Base-by-base conservation (phyloP, 441 rosid species). In the Populus hybrid region DNA sequence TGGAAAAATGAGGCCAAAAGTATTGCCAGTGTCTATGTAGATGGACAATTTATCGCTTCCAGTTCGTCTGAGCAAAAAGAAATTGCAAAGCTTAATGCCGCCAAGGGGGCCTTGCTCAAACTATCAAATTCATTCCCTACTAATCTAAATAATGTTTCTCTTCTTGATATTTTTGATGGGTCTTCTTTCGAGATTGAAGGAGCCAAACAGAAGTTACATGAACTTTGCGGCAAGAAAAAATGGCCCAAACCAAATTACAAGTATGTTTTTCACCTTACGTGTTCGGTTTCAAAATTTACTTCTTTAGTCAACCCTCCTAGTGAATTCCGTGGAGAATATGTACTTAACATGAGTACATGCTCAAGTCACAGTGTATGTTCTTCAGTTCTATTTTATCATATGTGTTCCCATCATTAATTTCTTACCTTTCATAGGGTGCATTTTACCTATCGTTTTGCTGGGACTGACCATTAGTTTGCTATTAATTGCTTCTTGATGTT, bases 181-280 rank as follows among this genome's bases (percentile, higher is more conserved):
- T 90, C 73, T 12, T 68, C 76, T 16, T 74, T 85, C n/a, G 86
- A 81, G 72, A 82, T 89, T 18, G 85, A 83, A 73, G 87, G 81
- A 23, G 92, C 94, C 0, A 94, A 94, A 77, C 90, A 79, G 83
- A 91, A 83, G 86, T 77, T 94, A 29, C 76, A 80, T 53, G 90
- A 90, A 73, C 82, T 91, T 35, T 91, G 94, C 53, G 12, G 29
- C 75, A 91, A 86, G 86, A 85, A 85, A 68, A 91, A 84, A 76
- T 93, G 97, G 97, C 80, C 87, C 7, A 89, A 84, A 76, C 98
- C 97, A 1, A 74, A 10, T 31, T 93, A 89, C 89, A 82, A 79
- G 97, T 90, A 86, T 36, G 83, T 26, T 33, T 59, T 80, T 74
- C 31, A 56, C 8, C 50, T 72, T 69, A 11, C 24, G 16, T 7